These are phyloP conservation scores for Luffa acutangula DNA, from an alignment of 306 rosid species.

Conservation along the genomic window DNA sequence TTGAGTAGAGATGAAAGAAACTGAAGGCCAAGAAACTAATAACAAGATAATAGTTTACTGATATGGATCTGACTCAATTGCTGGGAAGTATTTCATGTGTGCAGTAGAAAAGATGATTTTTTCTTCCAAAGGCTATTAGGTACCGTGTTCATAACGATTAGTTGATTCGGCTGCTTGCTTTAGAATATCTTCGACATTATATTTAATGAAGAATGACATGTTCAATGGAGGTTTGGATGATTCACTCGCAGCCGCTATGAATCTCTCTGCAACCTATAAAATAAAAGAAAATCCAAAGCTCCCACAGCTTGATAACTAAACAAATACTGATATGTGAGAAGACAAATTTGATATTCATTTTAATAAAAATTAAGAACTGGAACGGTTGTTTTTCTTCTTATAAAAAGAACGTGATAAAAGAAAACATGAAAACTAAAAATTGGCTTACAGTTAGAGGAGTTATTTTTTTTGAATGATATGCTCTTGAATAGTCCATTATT, in stretches of 20 bases:
- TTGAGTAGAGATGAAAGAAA: not conserved
- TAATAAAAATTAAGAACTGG: not conserved
- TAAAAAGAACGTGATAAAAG: not conserved
- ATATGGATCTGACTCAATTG: not conserved
- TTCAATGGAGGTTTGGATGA: slow-evolving; percentile 39
- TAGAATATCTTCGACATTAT: slow-evolving; percentile 44
- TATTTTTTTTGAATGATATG: slow-evolving; percentile 40
- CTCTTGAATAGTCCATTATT: slow-evolving; percentile 64
- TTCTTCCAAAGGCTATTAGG: not conserved
- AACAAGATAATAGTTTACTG: not conserved
- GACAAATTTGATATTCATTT: not conserved
- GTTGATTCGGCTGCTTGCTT: slow-evolving; percentile 72
- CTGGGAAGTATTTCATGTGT: not conserved
- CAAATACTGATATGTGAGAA: not conserved
- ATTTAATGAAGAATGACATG: slow-evolving; percentile 78
- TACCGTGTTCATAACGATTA: slow-evolving; percentile 54
- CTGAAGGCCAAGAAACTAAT: not conserved
- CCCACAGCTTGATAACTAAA: not conserved
- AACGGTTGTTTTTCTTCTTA: not conserved
- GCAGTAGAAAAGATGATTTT: not conserved
- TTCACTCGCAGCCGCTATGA: slow-evolving; percentile 44
- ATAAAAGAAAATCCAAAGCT: not conserved
- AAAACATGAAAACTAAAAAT: not conserved
- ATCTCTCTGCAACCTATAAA: slow-evolving; percentile 63
- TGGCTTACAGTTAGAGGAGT: slow-evolving; percentile 63